Percentiles rank a stretch among this genome's conserved stretches.
Evolutionary conservation across 73 alveolate species (phyloP).

Genomic region (Stentor roeselii): DNA sequence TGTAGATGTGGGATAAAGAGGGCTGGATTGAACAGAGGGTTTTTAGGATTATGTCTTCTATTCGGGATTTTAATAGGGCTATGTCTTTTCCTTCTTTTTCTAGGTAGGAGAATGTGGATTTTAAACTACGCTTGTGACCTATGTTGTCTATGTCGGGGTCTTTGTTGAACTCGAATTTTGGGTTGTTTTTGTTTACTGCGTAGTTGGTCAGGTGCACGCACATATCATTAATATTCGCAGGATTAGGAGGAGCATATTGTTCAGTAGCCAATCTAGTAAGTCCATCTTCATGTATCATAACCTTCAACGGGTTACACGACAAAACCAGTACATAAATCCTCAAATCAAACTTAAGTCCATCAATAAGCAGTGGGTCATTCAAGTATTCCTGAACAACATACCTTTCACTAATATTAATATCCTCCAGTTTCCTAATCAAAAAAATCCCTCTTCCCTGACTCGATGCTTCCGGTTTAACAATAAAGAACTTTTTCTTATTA

Average conservation of each 20-base stretch:
- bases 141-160: constrained; percentile 60
- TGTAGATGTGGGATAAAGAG: constrained; percentile 17
- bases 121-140: constrained; percentile 69
- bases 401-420: constrained; percentile 78
- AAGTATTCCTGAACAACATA: constrained; percentile 87
- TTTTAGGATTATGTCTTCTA: constrained; percentile 25
- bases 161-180: constrained; percentile 49
- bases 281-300: constrained; percentile 86
- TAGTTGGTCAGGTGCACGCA: constrained; percentile 89
- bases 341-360: constrained; percentile 91
- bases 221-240: constrained; percentile 52
- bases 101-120: constrained; percentile 37
- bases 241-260: constrained; percentile 53
- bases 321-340: constrained; percentile 87
- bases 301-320: constrained; percentile 83
- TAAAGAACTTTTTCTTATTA: constrained; percentile 49
- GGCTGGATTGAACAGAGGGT: constrained; percentile 26
- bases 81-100: constrained; percentile 26
- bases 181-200: constrained; percentile 76
- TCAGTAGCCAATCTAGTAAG: constrained; percentile 91
- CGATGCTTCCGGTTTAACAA: constrained; percentile 92
- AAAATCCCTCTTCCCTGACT: constrained; percentile 95
- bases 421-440: constrained; percentile 72
- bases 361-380: constrained; percentile 85
- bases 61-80: not conserved